These are phyloP conservation scores for Fusarium tuaranense DNA, from an alignment of 2,329 filamentous ascomycete genomes.

Conservation along the genomic window DNA sequence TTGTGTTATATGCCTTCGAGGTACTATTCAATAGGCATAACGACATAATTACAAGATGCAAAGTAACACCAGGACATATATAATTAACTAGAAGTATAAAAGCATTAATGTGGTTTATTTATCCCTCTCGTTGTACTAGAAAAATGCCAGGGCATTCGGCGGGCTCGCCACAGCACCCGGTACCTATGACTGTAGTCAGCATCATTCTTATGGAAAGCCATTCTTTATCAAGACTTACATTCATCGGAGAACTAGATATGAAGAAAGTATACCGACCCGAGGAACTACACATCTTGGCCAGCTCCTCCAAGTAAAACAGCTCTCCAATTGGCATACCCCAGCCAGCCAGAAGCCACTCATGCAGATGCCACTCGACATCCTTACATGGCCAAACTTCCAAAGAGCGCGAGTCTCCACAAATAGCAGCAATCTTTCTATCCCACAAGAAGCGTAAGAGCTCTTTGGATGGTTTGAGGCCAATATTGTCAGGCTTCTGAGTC, in stretches of 20 bases:
- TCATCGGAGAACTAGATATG: slow-evolving; percentile 58
- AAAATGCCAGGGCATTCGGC: slow-evolving; percentile 27
- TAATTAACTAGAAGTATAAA: background rate
- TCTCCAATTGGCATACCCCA: slow-evolving; percentile 60
- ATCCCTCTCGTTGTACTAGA: background rate
- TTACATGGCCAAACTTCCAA: slow-evolving; percentile 54
- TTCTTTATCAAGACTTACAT: slow-evolving; percentile 35
- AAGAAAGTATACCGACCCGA: slow-evolving; percentile 62
- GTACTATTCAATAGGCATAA: no score
- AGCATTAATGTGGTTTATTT: background rate
- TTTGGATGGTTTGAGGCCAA: slow-evolving; percentile 53
- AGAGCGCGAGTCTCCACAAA: slow-evolving; percentile 53
- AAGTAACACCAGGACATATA: background rate
- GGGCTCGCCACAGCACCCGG: slow-evolving; percentile 32
- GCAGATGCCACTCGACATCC: slow-evolving; percentile 36
- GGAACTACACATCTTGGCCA: slow-evolving; percentile 61
- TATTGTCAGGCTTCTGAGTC: slow-evolving; percentile 27
- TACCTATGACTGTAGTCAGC: slow-evolving; percentile 1
- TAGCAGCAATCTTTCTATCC: slow-evolving; percentile 55
- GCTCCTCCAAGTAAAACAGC: slow-evolving; percentile 47
- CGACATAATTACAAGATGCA: background rate
- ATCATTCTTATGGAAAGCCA: no score
- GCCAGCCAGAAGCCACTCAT: slow-evolving; percentile 60
- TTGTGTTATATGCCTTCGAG: no score
- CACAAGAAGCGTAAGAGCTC: slow-evolving; percentile 56